A percentile compares a stretch with the other conserved stretches of the same genome.
These are phyloP conservation scores for Hypsizygus marmoreus DNA, from an alignment of 768 basidiomycete species.

Conservation along the genomic window DNA sequence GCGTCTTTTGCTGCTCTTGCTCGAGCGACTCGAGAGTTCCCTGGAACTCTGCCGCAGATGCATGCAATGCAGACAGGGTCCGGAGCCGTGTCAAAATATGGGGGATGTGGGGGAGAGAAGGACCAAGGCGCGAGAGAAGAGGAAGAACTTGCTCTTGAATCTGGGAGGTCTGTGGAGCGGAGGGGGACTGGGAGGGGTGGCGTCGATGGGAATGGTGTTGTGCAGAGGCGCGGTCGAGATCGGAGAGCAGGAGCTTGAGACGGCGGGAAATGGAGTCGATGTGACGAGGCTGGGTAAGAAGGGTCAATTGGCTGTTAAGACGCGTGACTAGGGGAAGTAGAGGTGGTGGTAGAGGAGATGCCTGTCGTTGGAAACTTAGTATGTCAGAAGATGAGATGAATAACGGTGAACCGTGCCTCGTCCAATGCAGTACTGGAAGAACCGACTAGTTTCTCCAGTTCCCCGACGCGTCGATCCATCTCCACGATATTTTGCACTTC, in stretches of 20 bases:
- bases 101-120: constrained; percentile 78
- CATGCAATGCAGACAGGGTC: constrained; percentile 80
- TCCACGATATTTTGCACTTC: constrained; percentile 60
- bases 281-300: constrained; percentile 94
- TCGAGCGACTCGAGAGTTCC: constrained; percentile 65
- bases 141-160: constrained; percentile 67
- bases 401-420: constrained; percentile 55
- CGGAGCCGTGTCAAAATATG: constrained; percentile 89
- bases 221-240: constrained; percentile 79
- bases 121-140: constrained; percentile 67
- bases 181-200: constrained; percentile 42
- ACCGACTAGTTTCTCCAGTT: constrained; percentile 82
- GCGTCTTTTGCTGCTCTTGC: constrained; percentile 68
- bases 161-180: constrained; percentile 26
- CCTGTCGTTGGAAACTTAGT: constrained; percentile 35
- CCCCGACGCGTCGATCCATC: constrained; percentile 82
- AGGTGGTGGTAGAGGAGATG: constrained; percentile 73
- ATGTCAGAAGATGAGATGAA: background rate
- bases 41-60: constrained; percentile 78
- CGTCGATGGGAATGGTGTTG: constrained; percentile 49
- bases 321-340: constrained; percentile 81
- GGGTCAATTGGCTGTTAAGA: constrained; percentile 80
- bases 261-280: constrained; percentile 94
- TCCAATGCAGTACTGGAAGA: constrained; percentile 78
- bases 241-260: constrained; percentile 88